Base-by-base conservation (phyloP, 2,329 filamentous ascomycete species). In the Talaromyces sp. region DNA sequence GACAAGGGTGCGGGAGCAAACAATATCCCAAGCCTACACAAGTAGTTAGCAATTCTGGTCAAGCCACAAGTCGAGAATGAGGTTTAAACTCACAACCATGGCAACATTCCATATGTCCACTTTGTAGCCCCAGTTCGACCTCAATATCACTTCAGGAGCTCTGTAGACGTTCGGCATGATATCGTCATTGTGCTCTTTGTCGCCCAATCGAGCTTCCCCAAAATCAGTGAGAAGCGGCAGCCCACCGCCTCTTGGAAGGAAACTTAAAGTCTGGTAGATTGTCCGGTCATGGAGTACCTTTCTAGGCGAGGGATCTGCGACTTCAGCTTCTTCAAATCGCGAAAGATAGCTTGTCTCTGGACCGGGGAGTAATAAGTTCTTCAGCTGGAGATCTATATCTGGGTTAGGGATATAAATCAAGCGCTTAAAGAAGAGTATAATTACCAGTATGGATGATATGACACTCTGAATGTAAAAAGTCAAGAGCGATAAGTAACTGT, bases 391-490 rank as follows among this genome's bases (percentile, higher is more conserved):
- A 38, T 38, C 35, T 38, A 14, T 14, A 38, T n/a, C 35, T n/a
- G 14, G n/a, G 12, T 38, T 14, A 38, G 35, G 7, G 17, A 14
- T 8, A n/a, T 38, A n/a, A 38, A 7, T 7, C 14, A 38, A 38
- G 35, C 5, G 17, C 35, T 17, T 26, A 3, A 27, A 19, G 31
- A 17, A 19, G 43, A 19, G 12, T 51, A 19, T n/a, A 2, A 38
- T 27, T 65, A 81, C 78, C 78, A 57, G 78, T 77, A 62, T 82
- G 78, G 38, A 80, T 73, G 12, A 81, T 65, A 11, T 74, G 62
- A 66, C 77, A 80, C 63, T 81, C 75, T 1, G 67, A 75, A 63
- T 82, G 80, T 1, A 82, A 56, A 35, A 66, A 82, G 38, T 82
- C 77, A 27, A 82, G 63, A 0, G 75, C 78, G 7, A 76, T 63